A percentile compares a stretch with the other conserved stretches of the same genome.
These are phyloP conservation scores for Colletotrichum navitas DNA, from an alignment of 2,329 filamentous ascomycete species.

Conservation along the genomic window DNA sequence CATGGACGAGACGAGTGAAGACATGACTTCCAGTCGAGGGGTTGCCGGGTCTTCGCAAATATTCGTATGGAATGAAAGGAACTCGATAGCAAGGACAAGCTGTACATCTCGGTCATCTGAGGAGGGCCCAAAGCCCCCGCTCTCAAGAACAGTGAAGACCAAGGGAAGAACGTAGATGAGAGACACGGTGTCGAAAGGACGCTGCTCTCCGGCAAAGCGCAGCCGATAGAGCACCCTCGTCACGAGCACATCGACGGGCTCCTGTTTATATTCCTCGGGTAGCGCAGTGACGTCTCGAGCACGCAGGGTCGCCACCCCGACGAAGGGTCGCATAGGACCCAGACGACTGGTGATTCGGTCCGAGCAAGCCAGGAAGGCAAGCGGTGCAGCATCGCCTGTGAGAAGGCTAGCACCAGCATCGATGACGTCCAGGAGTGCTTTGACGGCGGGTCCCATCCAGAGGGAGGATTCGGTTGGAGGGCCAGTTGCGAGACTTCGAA, in stretches of 20 bases:
- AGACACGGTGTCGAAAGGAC: constrained; percentile 91
- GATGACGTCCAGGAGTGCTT: constrained; percentile 78
- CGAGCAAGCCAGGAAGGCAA: constrained; percentile 84
- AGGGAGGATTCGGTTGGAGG: constrained; percentile 89
- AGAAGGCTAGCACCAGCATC: constrained; percentile 85
- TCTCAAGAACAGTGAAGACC: constrained; percentile 80
- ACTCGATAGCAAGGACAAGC: constrained; percentile 87
- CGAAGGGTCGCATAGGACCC: constrained; percentile 81
- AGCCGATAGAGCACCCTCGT: constrained; percentile 92
- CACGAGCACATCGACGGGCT: constrained; percentile 85
- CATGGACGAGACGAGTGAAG: constrained; percentile 83
- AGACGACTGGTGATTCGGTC: constrained; percentile 80
- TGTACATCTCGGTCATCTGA: constrained; percentile 90
- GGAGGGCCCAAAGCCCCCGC: constrained; percentile 80
- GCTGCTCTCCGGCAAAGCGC: constrained; percentile 90
- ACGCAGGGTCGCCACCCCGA: constrained; percentile 88
- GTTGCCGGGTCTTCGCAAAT: constrained; percentile 80
- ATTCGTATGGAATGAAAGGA: constrained; percentile 89
- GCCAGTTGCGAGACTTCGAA: constrained; percentile 83
- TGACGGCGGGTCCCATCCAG: constrained; percentile 89
- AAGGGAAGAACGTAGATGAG: constrained; percentile 90
- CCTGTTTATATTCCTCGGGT: constrained; percentile 77
- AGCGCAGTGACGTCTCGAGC: constrained; percentile 81
- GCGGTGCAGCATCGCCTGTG: constrained; percentile 82
- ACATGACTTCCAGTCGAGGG: constrained; percentile 80